Evolutionary conservation across 495 filamentous ascomycete genomes (phyloP).

Genomic region (Penicillium diatomitis): DNA sequence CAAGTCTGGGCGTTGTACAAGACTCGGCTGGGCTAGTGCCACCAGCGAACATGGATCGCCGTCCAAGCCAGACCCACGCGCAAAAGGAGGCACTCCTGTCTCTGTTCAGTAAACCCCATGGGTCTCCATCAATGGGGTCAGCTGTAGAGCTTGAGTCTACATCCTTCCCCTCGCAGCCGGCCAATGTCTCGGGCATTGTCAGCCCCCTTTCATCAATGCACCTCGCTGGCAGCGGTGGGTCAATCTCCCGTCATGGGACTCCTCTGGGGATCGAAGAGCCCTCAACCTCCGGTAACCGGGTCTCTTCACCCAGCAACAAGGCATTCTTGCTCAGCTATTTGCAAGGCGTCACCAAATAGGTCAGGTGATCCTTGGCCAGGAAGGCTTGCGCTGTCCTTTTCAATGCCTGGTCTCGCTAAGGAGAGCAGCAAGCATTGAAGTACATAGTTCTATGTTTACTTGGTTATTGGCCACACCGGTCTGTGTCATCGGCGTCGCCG

Average conservation of each 20-base stretch:
- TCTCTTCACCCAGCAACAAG: slow-evolving; percentile 62
- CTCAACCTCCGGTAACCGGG: slow-evolving; percentile 28
- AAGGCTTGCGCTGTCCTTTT: too few relatives aligned
- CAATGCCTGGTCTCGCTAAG: too few relatives aligned
- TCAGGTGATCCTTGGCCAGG: slow-evolving; percentile 13
- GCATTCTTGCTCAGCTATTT: slow-evolving; percentile 75
- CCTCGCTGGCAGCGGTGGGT: slow-evolving; percentile 25
- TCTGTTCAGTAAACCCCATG: slow-evolving; percentile 54
- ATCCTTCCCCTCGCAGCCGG: slow-evolving; percentile 6
- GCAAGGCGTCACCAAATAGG: slow-evolving; percentile 46
- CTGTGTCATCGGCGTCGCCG: too few relatives aligned
- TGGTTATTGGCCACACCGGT: too few relatives aligned
- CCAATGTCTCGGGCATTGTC: slow-evolving; percentile 24
- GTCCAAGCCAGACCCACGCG: slow-evolving; percentile 42
- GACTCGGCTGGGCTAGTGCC: slow-evolving; percentile 3
- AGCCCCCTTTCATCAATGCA: slow-evolving; percentile 40
- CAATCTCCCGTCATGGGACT: slow-evolving; percentile 31
- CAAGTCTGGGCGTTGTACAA: slow-evolving; percentile 5
- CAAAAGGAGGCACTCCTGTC: slow-evolving; percentile 63
- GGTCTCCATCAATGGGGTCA: slow-evolving; percentile 16
- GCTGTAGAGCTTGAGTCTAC: slow-evolving; percentile 18
- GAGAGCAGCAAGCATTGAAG: too few relatives aligned
- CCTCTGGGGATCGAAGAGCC: slow-evolving; percentile 37
- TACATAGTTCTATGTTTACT: too few relatives aligned
- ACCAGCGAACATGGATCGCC: slow-evolving; percentile 24